These are phyloP conservation scores for Pyrenochaeta sp. DNA, from an alignment of 2,329 filamentous ascomycete species.

Conservation along the genomic window DNA sequence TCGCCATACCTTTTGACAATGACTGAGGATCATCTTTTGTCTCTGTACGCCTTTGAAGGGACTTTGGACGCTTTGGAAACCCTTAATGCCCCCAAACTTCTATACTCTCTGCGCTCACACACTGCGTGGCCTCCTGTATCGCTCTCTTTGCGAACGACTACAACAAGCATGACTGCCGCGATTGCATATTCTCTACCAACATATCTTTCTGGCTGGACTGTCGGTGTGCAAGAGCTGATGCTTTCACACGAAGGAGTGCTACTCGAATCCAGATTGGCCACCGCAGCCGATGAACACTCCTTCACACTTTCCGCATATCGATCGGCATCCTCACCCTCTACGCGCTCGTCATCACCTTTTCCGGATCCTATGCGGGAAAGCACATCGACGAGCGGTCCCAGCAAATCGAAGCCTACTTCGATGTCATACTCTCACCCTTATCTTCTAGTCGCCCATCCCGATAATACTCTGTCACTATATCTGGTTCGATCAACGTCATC, in stretches of 20 bases:
- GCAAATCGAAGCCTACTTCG: slow-evolving; percentile 54
- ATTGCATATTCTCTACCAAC: slow-evolving; percentile 87
- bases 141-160: slow-evolving; percentile 77
- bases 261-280: slow-evolving; percentile 59
- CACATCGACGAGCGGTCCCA: slow-evolving; percentile 24
- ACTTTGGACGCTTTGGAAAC: slow-evolving; percentile 17
- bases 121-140: slow-evolving; percentile 81
- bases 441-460: slow-evolving; percentile 80
- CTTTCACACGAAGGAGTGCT: slow-evolving; percentile 63
- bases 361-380: slow-evolving; percentile 36
- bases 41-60: slow-evolving; percentile 72
- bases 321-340: slow-evolving; percentile 34
- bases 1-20: slow-evolving; percentile 82
- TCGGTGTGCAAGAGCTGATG: slow-evolving; percentile 90
- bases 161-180: slow-evolving; percentile 74
- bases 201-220: slow-evolving; percentile 80
- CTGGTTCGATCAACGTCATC: slow-evolving; percentile 77
- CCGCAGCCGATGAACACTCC: slow-evolving; percentile 59
- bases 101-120: slow-evolving; percentile 82
- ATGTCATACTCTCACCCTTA: slow-evolving; percentile 77
- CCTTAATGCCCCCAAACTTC: slow-evolving; percentile 62
- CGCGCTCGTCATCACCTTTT: slow-evolving; percentile 35
- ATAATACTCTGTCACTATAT: slow-evolving; percentile 87
- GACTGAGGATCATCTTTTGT: slow-evolving; percentile 76
- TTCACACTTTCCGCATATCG: slow-evolving; percentile 49